Percentiles rank a stretch among this genome's conserved stretches.
phyloP scores from a whole-genome alignment of 176 grass and related monocot genomes.

The Phoenix dactylifera region DNA sequence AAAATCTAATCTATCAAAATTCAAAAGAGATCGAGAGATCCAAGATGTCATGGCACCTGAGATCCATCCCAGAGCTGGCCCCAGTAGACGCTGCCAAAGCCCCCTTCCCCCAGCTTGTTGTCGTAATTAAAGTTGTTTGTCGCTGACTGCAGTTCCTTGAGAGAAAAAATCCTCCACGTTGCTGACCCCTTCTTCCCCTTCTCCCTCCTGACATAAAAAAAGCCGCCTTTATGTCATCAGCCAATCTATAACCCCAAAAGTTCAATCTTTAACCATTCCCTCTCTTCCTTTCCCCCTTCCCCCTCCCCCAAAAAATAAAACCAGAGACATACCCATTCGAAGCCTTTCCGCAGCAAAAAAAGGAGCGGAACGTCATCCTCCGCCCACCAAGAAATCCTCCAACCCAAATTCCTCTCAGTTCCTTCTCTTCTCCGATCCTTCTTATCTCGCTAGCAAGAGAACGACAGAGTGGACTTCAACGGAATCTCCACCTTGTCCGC shows the following conservation, averaged over 20 bases:
- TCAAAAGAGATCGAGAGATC: too few relatives aligned
- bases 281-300: too few relatives aligned
- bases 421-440: too few relatives aligned
- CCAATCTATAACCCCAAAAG: too few relatives aligned
- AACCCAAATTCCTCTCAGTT: too few relatives aligned
- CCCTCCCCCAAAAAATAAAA: not conserved
- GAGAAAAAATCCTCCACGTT: constrained; percentile 52
- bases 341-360: constrained; percentile 42
- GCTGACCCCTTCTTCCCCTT: constrained; percentile 25
- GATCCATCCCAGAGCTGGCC: constrained; percentile 80
- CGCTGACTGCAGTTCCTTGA: constrained; percentile 62
- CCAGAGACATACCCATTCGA: constrained; percentile 16
- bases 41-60: constrained; percentile 33
- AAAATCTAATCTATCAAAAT: too few relatives aligned
- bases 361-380: constrained; percentile 4
- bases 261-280: too few relatives aligned
- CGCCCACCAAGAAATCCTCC: too few relatives aligned
- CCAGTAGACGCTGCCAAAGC: constrained; percentile 69
- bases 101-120: constrained; percentile 76
- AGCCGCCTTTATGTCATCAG: not conserved
- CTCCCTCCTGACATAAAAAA: constrained; percentile 28
- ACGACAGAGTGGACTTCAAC: too few relatives aligned
- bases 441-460: too few relatives aligned
- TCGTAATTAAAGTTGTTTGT: constrained; percentile 90
- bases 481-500: too few relatives aligned